Evolutionary conservation across 495 filamentous ascomycete genomes (phyloP).

Genomic region (Eremomyces bilateralis): DNA sequence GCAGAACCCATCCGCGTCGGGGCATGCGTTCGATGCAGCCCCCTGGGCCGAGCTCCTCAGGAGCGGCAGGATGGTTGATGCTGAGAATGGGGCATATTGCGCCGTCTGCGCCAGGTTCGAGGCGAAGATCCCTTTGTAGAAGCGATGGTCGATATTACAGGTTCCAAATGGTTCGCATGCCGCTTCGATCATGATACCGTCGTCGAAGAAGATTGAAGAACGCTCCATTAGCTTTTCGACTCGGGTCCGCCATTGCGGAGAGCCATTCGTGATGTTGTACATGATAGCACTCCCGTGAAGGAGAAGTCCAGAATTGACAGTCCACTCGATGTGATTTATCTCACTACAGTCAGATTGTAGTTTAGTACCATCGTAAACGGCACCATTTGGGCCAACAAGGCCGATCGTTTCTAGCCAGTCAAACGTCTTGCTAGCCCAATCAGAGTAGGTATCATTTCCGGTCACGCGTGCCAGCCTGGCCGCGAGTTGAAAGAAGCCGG

Average conservation of each 20-base stretch:
- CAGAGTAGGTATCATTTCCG: constrained; percentile 52
- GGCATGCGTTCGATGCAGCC: constrained; percentile 17
- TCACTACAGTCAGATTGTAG: constrained; percentile 29
- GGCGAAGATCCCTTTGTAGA: constrained; percentile 25
- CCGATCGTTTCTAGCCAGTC: constrained; percentile 45
- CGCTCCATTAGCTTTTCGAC: constrained; percentile 14
- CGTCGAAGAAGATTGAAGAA: constrained; percentile 15
- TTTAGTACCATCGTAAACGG: constrained; percentile 44
- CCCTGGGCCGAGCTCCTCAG: constrained; percentile 18
- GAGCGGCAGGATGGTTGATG: constrained; percentile 11
- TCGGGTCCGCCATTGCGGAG: constrained; percentile 15
- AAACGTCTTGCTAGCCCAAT: constrained; percentile 53
- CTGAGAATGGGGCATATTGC: constrained; percentile 20
- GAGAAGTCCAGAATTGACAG: constrained; percentile 42
- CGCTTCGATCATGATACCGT: constrained; percentile 22
- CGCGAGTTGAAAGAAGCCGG: constrained; percentile 59
- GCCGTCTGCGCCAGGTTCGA: constrained; percentile 22
- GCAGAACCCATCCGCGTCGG: constrained; percentile 10
- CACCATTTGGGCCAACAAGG: constrained; percentile 37
- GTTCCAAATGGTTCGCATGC: constrained; percentile 17
- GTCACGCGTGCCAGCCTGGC: constrained; percentile 58
- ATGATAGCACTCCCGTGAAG: constrained; percentile 46
- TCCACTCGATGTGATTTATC: constrained; percentile 33
- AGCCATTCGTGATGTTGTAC: constrained; percentile 37
- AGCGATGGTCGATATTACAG: constrained; percentile 22